Evolutionary conservation across 2,329 filamentous ascomycete genomes (phyloP).

Genomic region (Aspergillus sergii): DNA sequence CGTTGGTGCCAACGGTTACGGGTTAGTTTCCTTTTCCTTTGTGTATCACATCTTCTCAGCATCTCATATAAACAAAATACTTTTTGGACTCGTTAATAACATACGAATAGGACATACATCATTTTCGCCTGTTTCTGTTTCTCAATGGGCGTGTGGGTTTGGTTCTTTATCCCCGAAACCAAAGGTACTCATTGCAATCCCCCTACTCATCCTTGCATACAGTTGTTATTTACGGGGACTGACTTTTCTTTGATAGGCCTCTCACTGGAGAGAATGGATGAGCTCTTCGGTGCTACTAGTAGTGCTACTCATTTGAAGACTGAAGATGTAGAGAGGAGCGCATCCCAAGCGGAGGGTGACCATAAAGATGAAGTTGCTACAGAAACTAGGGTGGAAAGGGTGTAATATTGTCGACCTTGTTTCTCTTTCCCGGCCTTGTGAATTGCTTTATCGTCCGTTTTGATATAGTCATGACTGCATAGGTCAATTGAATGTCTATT

Average conservation of each 20-base stretch:
- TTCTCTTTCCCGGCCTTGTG: not conserved
- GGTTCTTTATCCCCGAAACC: conserved; percentile 72
- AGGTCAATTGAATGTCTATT: not conserved
- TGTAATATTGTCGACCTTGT: not conserved
- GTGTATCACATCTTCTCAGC: conserved; percentile 21
- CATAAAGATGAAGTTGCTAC: conserved; percentile 13
- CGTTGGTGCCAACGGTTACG: conserved; percentile 53
- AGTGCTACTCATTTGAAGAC: conserved; percentile 40
- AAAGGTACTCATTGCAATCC: conserved; percentile 55
- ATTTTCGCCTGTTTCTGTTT: conserved; percentile 69
- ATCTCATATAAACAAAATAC: too few relatives aligned
- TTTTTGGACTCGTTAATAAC: too few relatives aligned
- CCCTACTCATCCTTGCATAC: not conserved
- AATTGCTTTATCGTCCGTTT: not conserved
- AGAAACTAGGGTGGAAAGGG: conserved; percentile 10
- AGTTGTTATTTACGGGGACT: not conserved
- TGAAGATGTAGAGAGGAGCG: conserved; percentile 21
- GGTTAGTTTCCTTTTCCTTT: conserved; percentile 35
- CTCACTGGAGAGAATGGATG: conserved; percentile 66
- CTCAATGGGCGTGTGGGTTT: conserved; percentile 66
- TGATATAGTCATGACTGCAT: not conserved
- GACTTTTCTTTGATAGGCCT: conserved; percentile 32
- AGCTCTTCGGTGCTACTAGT: conserved; percentile 64
- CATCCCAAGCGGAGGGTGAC: conserved; percentile 1
- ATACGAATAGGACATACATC: conserved; percentile 58